These are phyloP conservation scores for Naumovozyma dairenensis DNA, from an alignment of 805 yeast species.

Conservation along the genomic window DNA sequence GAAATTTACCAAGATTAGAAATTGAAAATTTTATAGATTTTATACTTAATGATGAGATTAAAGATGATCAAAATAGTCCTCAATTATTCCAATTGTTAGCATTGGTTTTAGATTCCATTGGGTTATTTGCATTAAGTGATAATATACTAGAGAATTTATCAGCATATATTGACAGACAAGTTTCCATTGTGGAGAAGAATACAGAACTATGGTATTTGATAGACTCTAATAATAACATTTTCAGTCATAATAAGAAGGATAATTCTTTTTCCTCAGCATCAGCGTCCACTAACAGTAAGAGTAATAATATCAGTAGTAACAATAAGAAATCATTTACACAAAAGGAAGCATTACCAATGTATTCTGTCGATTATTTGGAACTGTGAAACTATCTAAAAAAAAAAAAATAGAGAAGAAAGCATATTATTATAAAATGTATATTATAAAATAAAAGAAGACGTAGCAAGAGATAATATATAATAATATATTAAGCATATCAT, in stretches of 20 bases:
- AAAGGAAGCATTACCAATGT: constrained; percentile 16
- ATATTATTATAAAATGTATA: too few relatives aligned
- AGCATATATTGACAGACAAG: constrained; percentile 19
- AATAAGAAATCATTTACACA: constrained; percentile 6
- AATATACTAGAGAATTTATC: constrained; percentile 17
- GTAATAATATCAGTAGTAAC: neutral
- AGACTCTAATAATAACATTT: constrained; percentile 13
- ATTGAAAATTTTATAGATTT: constrained; percentile 28
- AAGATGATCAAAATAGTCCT: constrained; percentile 14
- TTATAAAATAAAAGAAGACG: too few relatives aligned
- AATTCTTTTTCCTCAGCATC: too few relatives aligned
- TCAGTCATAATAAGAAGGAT: constrained; percentile 5
- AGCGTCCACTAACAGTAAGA: constrained; percentile 1
- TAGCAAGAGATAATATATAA: too few relatives aligned
- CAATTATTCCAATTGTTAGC: constrained; percentile 26
- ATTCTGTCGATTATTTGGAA: constrained; percentile 26
- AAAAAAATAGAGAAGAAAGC: too few relatives aligned
- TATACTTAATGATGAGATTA: constrained; percentile 18
- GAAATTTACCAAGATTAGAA: constrained; percentile 25
- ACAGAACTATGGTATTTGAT: constrained; percentile 23
- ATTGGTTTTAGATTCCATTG: constrained; percentile 28
- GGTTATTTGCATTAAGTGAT: constrained; percentile 27
- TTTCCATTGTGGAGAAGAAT: constrained; percentile 21
- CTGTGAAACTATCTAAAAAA: too few relatives aligned
- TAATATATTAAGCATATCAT: too few relatives aligned